phyloP scores from a whole-genome alignment of 1,284 basidiomycete species.

The Cryptococcus jaspeensis region DNA sequence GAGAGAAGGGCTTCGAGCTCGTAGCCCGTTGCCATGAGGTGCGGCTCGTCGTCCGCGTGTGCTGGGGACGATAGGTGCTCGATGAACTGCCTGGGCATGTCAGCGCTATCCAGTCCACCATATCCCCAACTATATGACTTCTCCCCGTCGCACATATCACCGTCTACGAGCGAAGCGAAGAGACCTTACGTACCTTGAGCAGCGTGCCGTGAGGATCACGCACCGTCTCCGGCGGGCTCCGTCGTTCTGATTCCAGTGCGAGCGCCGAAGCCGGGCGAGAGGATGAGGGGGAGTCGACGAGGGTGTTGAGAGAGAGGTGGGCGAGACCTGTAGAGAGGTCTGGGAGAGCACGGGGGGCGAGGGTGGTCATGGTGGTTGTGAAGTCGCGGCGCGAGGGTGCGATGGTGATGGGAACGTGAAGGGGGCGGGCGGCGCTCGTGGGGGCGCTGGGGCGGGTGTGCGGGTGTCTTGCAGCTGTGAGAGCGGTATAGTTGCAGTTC shows the following conservation, averaged over 20 bases:
- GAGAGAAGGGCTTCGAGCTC: conserved; percentile 68
- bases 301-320: background rate
- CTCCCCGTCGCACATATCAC: no score
- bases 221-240: conserved; percentile 15
- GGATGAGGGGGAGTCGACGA: no score
- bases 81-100: conserved; percentile 36
- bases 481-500: background rate
- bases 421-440: background rate
- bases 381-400: background rate
- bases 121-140: background rate
- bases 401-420: background rate
- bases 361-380: background rate
- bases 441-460: background rate
- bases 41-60: conserved; percentile 31
- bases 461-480: background rate
- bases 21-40: conserved; percentile 36
- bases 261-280: no score
- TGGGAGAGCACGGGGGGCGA: background rate
- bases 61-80: conserved; percentile 31
- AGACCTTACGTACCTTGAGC: conserved; percentile 10
- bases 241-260: background rate
- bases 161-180: background rate
- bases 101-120: background rate
- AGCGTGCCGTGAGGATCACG: conserved; percentile 23
- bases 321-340: background rate